Percentiles rank a stretch among this genome's conserved stretches.
Conservation (phyloP, 2,329 filamentous ascomycete genomes). For the Trichoderma koningii region DNA sequence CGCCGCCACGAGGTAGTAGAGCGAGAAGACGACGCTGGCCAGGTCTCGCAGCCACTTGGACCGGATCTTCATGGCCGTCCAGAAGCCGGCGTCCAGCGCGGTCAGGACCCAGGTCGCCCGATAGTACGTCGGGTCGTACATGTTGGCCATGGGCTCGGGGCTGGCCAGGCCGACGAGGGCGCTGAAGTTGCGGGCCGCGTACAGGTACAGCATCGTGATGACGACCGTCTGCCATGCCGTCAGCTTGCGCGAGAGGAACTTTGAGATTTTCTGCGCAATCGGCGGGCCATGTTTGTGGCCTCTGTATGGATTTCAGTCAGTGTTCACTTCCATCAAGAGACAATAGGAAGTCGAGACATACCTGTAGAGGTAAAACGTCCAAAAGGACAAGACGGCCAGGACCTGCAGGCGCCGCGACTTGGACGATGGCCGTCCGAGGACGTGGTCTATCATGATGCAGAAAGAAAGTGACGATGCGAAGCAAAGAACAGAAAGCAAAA, state of each 20-base stretch:
- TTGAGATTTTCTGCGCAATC: conserved; percentile 68
- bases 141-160: conserved; percentile 89
- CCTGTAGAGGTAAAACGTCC: conserved; percentile 82
- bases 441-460: conserved; percentile 72
- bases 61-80: conserved; percentile 94
- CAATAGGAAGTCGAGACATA: conserved; percentile 42
- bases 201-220: conserved; percentile 86
- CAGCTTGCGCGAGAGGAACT: conserved; percentile 66
- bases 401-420: conserved; percentile 93
- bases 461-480: background rate
- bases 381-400: conserved; percentile 85
- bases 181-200: conserved; percentile 88
- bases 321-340: background rate
- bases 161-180: conserved; percentile 88
- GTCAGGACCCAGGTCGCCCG: conserved; percentile 96
- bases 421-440: conserved; percentile 84
- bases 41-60: conserved; percentile 78
- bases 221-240: conserved; percentile 90
- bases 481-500: background rate
- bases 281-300: conserved; percentile 90
- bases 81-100: conserved; percentile 92
- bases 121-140: conserved; percentile 91
- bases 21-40: conserved; percentile 77
- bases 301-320: conserved; percentile 47
- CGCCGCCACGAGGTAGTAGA: conserved; percentile 90